Conservation (phyloP, 2,329 filamentous ascomycete genomes). For the Sphaceloma murrayae region DNA sequence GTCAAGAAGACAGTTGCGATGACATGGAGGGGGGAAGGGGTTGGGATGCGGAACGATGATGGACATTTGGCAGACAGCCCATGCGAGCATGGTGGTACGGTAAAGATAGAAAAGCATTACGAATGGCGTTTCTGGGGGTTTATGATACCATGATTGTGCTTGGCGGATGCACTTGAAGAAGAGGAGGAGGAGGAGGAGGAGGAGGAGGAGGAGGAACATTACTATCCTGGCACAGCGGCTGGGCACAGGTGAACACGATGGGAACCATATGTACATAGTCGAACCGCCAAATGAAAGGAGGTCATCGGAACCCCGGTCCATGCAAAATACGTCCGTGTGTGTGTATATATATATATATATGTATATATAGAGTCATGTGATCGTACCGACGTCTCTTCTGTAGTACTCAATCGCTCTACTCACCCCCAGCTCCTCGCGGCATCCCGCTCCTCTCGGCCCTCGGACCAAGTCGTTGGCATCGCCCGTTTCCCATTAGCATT, state of each 20-base stretch:
- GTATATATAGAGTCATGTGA: not conserved
- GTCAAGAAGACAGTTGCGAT: too few relatives aligned
- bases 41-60: not conserved
- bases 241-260: too few relatives aligned
- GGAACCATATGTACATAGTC: too few relatives aligned
- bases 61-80: too few relatives aligned
- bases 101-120: too few relatives aligned
- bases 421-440: slow-evolving; percentile 1
- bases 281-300: too few relatives aligned
- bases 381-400: not conserved
- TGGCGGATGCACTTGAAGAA: not conserved
- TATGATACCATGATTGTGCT: not conserved
- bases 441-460: not conserved
- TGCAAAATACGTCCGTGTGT: too few relatives aligned
- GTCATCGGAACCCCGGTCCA: too few relatives aligned
- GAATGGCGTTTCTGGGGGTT: not conserved
- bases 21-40: not conserved
- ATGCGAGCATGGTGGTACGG: too few relatives aligned
- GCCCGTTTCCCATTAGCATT: slow-evolving; percentile 19
- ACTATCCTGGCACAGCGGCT: not conserved
- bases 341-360: too few relatives aligned
- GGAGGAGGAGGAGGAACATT: not conserved
- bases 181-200: not conserved
- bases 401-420: too few relatives aligned
- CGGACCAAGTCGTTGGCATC: slow-evolving; percentile 5